These are phyloP conservation scores for Eucalyptus sp. DNA, from an alignment of 345 rosid species.

Conservation along the genomic window DNA sequence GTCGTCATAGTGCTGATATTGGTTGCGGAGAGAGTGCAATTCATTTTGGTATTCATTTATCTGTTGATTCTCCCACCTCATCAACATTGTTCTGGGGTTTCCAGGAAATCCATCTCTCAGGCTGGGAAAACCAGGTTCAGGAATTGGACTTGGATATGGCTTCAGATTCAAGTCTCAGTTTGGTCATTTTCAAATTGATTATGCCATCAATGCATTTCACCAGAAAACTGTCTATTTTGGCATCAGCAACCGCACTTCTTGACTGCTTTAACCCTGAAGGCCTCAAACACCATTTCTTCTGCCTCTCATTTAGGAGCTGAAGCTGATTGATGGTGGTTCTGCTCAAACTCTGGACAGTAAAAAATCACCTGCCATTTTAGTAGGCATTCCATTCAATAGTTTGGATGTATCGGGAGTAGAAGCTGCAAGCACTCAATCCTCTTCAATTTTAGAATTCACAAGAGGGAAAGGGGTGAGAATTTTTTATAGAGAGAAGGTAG, in stretches of 20 bases:
- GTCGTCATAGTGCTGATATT: not conserved
- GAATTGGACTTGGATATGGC: slow-evolving; percentile 46
- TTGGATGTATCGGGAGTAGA: not conserved
- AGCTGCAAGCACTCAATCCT: not conserved
- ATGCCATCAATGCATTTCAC: slow-evolving; percentile 9
- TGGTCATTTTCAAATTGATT: slow-evolving; percentile 7
- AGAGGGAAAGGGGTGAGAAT: not conserved
- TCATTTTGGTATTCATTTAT: not conserved
- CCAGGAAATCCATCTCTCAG: slow-evolving; percentile 86
- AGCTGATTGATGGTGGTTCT: not conserved
- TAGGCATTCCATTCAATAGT: not conserved
- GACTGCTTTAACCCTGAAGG: not conserved
- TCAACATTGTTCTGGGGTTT: not conserved
- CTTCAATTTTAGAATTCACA: not conserved
- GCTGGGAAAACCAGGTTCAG: slow-evolving; percentile 80
- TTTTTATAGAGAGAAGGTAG: not conserved
- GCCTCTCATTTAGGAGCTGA: not conserved
- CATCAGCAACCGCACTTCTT: slow-evolving; percentile 65
- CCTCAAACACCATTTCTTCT: not conserved
- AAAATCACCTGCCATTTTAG: not conserved
- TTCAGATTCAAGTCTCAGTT: slow-evolving; percentile 5
- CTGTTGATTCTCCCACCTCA: not conserved
- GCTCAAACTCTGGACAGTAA: not conserved
- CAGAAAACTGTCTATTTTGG: slow-evolving; percentile 30
- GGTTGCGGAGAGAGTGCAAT: not conserved